These are phyloP conservation scores for Pichia gijzeniarum DNA, from an alignment of 805 yeast species.

Conservation along the genomic window DNA sequence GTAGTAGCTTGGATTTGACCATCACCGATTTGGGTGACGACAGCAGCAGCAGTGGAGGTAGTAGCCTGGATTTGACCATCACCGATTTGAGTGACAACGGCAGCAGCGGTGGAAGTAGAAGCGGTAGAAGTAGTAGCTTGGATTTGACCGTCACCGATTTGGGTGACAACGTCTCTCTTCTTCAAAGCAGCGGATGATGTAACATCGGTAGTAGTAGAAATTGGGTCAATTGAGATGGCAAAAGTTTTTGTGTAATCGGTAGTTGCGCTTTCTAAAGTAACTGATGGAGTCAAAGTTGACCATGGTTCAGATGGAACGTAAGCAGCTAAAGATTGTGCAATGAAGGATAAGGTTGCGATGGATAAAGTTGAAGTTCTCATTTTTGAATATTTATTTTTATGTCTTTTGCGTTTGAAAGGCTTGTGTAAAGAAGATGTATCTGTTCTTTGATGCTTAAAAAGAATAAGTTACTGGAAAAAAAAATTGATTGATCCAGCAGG, in stretches of 20 bases:
- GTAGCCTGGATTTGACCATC: constrained; percentile 39
- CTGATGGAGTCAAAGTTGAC: constrained; percentile 64
- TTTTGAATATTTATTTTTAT: background rate
- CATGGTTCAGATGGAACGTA: constrained; percentile 62
- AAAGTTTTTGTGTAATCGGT: constrained; percentile 55
- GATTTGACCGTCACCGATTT: constrained; percentile 50
- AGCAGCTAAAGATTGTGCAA: constrained; percentile 48
- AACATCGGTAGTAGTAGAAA: constrained; percentile 24
- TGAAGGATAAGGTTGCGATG: constrained; percentile 35
- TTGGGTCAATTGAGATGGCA: constrained; percentile 66
- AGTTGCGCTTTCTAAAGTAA: constrained; percentile 43
- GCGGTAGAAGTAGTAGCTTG: constrained; percentile 37
- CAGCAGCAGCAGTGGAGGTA: constrained; percentile 31
- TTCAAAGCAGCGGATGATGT: constrained; percentile 9
- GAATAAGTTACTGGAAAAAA: background rate
- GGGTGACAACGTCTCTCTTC: constrained; percentile 35
- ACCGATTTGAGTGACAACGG: constrained; percentile 38
- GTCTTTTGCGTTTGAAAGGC: background rate
- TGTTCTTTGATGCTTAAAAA: constrained; percentile 6
- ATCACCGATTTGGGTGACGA: constrained; percentile 41
- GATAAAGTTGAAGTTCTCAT: constrained; percentile 17
- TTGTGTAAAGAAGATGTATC: background rate
- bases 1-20: constrained; percentile 36
- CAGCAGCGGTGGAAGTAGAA: constrained; percentile 32
- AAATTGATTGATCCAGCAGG: background rate